Percentiles rank a stretch among this genome's conserved stretches.
phyloP scores from a whole-genome alignment of 495 filamentous ascomycete species.

The Penicillium ochrochloron region DNA sequence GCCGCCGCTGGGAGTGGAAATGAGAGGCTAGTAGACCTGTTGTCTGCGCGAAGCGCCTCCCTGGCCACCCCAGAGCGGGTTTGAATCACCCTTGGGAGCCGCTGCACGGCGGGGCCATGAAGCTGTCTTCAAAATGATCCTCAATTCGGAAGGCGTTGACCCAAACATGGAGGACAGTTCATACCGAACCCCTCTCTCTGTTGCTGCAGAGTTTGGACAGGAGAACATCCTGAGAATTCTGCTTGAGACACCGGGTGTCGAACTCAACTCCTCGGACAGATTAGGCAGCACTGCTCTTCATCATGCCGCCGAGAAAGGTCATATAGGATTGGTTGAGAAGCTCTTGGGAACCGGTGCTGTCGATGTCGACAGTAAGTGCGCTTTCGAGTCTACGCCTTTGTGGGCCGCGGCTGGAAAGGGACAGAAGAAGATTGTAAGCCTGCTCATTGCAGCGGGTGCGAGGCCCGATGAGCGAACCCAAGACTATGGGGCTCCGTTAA shows the following conservation, averaged over 20 bases:
- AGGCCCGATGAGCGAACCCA: background rate
- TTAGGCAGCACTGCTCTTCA: slow-evolving; percentile 4
- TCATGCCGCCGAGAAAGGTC: background rate
- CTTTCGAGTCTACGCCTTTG: background rate
- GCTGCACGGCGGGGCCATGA: background rate
- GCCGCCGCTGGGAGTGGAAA: background rate
- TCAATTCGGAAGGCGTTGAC: background rate
- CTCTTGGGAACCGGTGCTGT: background rate
- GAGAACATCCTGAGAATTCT: slow-evolving; percentile 9
- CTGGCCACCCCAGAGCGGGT: background rate
- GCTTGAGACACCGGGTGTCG: background rate
- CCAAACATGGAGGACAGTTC: slow-evolving; percentile 2
- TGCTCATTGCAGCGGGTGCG: background rate
- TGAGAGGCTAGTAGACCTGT: background rate
- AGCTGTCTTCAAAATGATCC: slow-evolving; percentile 4
- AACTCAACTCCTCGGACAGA: background rate
- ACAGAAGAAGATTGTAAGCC: background rate
- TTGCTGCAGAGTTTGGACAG: slow-evolving; percentile 2
- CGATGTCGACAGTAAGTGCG: background rate
- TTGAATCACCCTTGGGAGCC: background rate
- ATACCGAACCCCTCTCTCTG: background rate
- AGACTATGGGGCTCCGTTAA: background rate
- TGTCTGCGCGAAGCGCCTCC: slow-evolving; percentile 7
- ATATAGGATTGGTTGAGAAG: slow-evolving; percentile 4
- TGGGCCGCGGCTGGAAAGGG: background rate